Conservation (phyloP, 2,329 filamentous ascomycete species). For the Cytospora paraplurivora region DNA sequence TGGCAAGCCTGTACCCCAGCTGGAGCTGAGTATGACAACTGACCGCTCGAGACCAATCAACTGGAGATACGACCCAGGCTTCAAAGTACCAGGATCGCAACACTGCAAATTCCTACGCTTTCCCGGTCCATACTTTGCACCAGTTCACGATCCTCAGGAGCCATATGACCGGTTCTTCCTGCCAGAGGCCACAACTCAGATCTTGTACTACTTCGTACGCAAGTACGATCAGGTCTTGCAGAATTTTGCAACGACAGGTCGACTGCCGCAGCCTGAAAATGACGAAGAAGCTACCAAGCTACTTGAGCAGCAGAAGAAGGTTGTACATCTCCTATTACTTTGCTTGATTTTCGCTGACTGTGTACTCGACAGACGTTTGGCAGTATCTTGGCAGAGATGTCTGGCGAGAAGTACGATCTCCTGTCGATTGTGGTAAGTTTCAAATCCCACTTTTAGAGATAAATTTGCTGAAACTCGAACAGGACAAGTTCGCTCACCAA, state of each 20-base stretch:
- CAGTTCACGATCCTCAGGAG: not conserved
- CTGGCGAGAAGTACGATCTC: slow-evolving; percentile 7
- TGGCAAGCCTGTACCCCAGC: not conserved
- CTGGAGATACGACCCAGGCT: slow-evolving; percentile 16
- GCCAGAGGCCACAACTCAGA: not conserved
- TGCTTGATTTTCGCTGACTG: not conserved
- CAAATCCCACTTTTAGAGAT: too few relatives aligned
- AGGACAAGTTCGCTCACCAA: not conserved
- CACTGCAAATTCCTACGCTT: slow-evolving; percentile 16
- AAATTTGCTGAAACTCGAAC: not conserved
- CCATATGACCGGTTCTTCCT: slow-evolving; percentile 5
- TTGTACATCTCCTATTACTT: not conserved
- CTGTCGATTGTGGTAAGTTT: slow-evolving; percentile 14
- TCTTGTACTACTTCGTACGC: not conserved
- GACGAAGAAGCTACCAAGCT: slow-evolving; percentile 1
- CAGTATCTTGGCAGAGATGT: not conserved
- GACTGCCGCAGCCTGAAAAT: not conserved
- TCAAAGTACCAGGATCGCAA: not conserved
- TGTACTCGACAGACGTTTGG: not conserved
- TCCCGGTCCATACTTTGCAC: slow-evolving; percentile 11
- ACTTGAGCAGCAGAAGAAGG: slow-evolving; percentile 5
- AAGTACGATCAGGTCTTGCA: not conserved
- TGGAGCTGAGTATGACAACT: not conserved
- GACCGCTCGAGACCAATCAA: not conserved
- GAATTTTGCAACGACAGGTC: not conserved